phyloP scores from a whole-genome alignment of 1,139 yeast species.

The Yamadazyma buinensis region DNA sequence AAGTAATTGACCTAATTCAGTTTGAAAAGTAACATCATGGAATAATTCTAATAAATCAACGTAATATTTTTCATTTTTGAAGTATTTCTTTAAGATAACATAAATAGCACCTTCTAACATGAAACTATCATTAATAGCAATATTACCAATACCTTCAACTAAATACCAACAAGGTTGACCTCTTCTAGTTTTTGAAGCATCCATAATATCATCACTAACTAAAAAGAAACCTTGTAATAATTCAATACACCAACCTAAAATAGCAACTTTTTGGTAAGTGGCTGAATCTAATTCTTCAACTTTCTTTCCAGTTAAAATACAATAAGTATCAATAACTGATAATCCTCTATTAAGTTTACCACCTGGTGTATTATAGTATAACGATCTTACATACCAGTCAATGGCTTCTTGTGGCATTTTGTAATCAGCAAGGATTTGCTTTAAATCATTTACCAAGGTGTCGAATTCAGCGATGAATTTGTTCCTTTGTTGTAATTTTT shows the following conservation, averaged over 20 bases:
- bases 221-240: slow-evolving; percentile 93
- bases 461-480: slow-evolving; percentile 77
- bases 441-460: slow-evolving; percentile 71
- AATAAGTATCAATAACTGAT: slow-evolving; percentile 91
- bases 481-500: slow-evolving; percentile 15
- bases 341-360: slow-evolving; percentile 97
- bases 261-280: slow-evolving; percentile 81
- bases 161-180: slow-evolving; percentile 99
- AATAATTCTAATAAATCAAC: slow-evolving; percentile 88
- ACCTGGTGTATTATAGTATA: slow-evolving; percentile 89
- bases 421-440: slow-evolving; percentile 57
- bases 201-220: slow-evolving; percentile 99
- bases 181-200: slow-evolving; percentile 92
- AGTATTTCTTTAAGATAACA: slow-evolving; percentile 82
- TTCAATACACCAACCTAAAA: slow-evolving; percentile 96
- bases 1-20: slow-evolving; percentile 93
- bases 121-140: slow-evolving; percentile 96
- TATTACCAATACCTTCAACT: slow-evolving; percentile 73
- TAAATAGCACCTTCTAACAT: slow-evolving; percentile 96
- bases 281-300: slow-evolving; percentile 56
- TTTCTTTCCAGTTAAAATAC: slow-evolving; percentile 64
- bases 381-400: slow-evolving; percentile 73
- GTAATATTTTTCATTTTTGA: slow-evolving; percentile 77
- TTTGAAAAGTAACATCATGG: slow-evolving; percentile 94
- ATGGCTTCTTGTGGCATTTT: slow-evolving; percentile 87